Percentiles rank a stretch among this genome's conserved stretches.
phyloP scores from a whole-genome alignment of 139 green algal genomes.

The Haematococcus lacustris region DNA sequence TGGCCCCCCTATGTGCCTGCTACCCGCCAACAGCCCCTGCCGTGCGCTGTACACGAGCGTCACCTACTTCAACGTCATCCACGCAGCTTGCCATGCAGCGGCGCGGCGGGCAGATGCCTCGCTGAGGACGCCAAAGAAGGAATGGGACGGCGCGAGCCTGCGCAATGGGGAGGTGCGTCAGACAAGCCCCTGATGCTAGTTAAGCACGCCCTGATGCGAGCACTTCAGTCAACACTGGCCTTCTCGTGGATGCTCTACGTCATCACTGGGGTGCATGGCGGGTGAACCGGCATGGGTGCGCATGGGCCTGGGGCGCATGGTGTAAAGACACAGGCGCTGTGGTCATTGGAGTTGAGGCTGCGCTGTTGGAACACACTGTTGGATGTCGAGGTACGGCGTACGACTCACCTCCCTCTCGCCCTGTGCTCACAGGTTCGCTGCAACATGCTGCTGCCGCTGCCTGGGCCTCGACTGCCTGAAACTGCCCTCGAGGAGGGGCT shows the following conservation, averaged over 20 bases:
- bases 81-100: constrained; percentile 47
- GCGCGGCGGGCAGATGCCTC: constrained; percentile 44
- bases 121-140: constrained; percentile 45
- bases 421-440: constrained; percentile 38
- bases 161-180: constrained; percentile 47
- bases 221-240: background rate
- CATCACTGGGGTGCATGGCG: background rate
- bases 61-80: constrained; percentile 64
- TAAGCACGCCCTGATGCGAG: background rate
- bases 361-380: background rate
- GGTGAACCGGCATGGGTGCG: background rate
- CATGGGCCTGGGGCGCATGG: background rate
- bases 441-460: constrained; percentile 58
- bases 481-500: constrained; percentile 28
- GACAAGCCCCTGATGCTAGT: background rate
- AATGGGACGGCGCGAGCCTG: constrained; percentile 63
- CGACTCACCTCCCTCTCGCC: background rate
- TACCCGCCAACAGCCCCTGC: constrained; percentile 7
- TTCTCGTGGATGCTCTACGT: background rate
- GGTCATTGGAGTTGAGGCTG: background rate
- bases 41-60: constrained; percentile 20
- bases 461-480: constrained; percentile 8
- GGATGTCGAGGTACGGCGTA: too few species aligned
- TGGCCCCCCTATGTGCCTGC: background rate
- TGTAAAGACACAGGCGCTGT: background rate